Base-by-base conservation (phyloP, 805 yeast species). In the Saccharomycopsis javanensis region DNA sequence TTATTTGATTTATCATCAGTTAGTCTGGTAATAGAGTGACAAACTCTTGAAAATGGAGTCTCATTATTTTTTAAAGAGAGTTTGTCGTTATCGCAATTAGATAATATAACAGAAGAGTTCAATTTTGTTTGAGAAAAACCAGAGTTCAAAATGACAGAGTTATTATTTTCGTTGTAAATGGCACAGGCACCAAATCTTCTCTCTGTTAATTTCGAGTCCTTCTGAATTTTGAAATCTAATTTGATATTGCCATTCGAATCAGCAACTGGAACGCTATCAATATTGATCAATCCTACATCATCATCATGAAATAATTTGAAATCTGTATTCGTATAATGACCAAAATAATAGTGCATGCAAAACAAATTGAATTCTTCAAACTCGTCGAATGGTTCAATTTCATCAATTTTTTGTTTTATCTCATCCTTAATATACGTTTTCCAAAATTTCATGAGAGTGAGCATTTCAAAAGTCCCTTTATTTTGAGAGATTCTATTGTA, bases 311-410 rank as follows among this genome's bases (percentile, higher is more conserved):
- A 33, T 30, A 51, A 34, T 34, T 31, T 27, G 18, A 48, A 13
- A 42, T 50, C 33, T 34, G 11, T 15, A 62, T 78, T 80, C 0
- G 83, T 75, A 1, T 88, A 88, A 68, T 85, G 90, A 2, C 83
- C 72, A 42, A 85, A 73, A 37, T 82, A 72, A 64, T 87, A 88
- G 66, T 87, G 94, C 64, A 86, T 92, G 57, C 88, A 80, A 64
- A 85, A 87, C 13, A 85, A 65, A 30, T 82, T 76, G 61, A 87
- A 86, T 68, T 87, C 96, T 69, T 87, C 96, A 80, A 87, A 79
- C 69, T 88, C 96, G 67, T 88, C 96, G 68, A 87, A 88, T 2
- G 79, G 79, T 66, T 87, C 95, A 20, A 85, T 73, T 0, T 65
- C 51, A 16, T 72, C 73, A 7, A 88, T 75, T 45, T 68, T 66